Evolutionary conservation across 164 flowering plant genomes (phyloP).

Genomic region (Vitis rotundifolia): DNA sequence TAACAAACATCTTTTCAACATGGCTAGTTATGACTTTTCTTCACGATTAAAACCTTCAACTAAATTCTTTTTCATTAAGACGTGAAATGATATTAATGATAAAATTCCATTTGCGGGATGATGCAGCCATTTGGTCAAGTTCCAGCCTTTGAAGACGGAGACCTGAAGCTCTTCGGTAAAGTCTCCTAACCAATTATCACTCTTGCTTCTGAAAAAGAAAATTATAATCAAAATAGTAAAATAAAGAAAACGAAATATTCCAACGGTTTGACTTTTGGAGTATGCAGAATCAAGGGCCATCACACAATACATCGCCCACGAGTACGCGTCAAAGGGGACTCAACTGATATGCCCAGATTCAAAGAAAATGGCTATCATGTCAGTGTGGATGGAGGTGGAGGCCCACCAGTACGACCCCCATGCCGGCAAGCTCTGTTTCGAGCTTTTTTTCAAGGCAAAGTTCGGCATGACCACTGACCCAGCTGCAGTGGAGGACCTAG

Average conservation of each 20-base stretch:
- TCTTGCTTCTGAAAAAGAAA: too few relatives aligned
- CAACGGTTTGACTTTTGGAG: neutral
- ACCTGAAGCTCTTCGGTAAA: slow-evolving; percentile 60
- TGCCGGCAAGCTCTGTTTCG: slow-evolving; percentile 36
- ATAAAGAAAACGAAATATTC: too few relatives aligned
- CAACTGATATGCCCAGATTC: slow-evolving; percentile 25
- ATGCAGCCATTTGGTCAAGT: slow-evolving; percentile 68
- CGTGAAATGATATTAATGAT: too few relatives aligned
- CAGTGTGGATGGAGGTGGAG: slow-evolving; percentile 64
- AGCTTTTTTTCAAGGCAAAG: slow-evolving; percentile 34
- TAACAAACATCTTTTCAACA: too few relatives aligned
- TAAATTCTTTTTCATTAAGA: too few relatives aligned
- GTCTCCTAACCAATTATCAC: neutral
- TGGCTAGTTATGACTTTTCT: too few relatives aligned
- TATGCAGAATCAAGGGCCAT: slow-evolving; percentile 75
- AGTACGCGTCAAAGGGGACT: slow-evolving; percentile 37
- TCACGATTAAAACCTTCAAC: too few relatives aligned
- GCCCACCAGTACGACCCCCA: slow-evolving; percentile 56
- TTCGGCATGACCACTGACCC: slow-evolving; percentile 39
- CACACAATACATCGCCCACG: slow-evolving; percentile 38
- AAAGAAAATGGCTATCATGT: slow-evolving; percentile 31
- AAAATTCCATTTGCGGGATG: neutral
- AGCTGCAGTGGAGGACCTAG: slow-evolving; percentile 42
- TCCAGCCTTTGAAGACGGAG: slow-evolving; percentile 64
- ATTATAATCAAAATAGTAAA: too few relatives aligned